These are phyloP conservation scores for Populus nigra DNA, from an alignment of 345 rosid genomes.

Conservation along the genomic window DNA sequence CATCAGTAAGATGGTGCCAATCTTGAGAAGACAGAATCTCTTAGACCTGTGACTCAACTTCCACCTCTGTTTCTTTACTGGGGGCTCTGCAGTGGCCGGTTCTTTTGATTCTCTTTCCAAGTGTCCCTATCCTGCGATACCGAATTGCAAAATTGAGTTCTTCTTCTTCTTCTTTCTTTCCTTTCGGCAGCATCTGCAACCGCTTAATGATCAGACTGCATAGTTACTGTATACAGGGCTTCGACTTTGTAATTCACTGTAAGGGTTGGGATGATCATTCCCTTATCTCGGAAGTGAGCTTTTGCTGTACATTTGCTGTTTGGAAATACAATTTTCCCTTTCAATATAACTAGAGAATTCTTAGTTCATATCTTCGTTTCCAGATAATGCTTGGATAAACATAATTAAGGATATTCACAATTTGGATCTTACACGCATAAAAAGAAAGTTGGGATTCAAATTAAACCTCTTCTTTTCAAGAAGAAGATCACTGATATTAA, in stretches of 20 bases:
- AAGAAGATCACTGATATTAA: too few relatives aligned
- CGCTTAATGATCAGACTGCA: too few relatives aligned
- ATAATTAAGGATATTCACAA: neutral
- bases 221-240: neutral
- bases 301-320: neutral
- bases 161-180: too few relatives aligned
- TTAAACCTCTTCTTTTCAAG: too few relatives aligned
- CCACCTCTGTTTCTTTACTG: too few relatives aligned
- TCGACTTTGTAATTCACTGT: neutral
- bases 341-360: neutral
- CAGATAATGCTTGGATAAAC: neutral
- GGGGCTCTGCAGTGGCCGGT: too few relatives aligned
- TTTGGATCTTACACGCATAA: too few relatives aligned
- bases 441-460: too few relatives aligned
- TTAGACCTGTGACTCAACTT: neutral
- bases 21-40: neutral
- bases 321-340: neutral
- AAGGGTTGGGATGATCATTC: neutral
- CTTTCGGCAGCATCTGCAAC: neutral
- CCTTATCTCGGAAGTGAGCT: neutral
- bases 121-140: too few relatives aligned
- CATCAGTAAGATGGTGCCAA: neutral
- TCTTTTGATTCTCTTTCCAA: too few relatives aligned
- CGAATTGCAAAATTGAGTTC: too few relatives aligned
- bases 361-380: neutral